Percentiles rank a stretch among this genome's conserved stretches.
These are phyloP conservation scores for Paraconiothyrium brasiliense DNA, from an alignment of 2,329 filamentous ascomycete species.

Conservation along the genomic window DNA sequence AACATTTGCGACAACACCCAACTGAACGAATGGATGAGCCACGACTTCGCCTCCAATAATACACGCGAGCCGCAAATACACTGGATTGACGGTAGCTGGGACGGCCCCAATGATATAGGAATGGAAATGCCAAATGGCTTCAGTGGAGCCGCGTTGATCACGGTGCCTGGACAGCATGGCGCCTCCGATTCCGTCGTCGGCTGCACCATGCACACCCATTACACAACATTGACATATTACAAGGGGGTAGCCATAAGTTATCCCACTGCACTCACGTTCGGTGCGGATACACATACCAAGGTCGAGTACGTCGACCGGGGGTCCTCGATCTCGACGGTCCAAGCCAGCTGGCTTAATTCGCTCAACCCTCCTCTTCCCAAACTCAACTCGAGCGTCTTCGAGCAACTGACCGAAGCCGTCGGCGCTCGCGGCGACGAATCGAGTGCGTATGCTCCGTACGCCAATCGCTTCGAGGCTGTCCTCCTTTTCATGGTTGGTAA, in stretches of 20 bases:
- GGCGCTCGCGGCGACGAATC: slow-evolving; percentile 8
- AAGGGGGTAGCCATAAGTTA: slow-evolving; percentile 9
- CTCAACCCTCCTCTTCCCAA: slow-evolving; percentile 7
- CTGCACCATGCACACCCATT: not conserved
- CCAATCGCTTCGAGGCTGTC: slow-evolving; percentile 11
- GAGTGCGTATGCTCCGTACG: slow-evolving; percentile 10
- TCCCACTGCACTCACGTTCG: slow-evolving; percentile 6
- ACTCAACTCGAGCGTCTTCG: slow-evolving; percentile 6
- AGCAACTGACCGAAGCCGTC: slow-evolving; percentile 4
- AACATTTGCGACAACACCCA: too few relatives aligned
- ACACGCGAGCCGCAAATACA: too few relatives aligned
- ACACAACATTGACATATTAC: slow-evolving; percentile 3
- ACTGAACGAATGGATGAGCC: too few relatives aligned
- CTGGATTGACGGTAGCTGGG: too few relatives aligned
- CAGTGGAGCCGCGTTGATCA: too few relatives aligned
- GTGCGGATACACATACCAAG: slow-evolving; percentile 9
- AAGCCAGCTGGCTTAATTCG: slow-evolving; percentile 8
- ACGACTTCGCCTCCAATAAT: too few relatives aligned
- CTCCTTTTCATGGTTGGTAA: slow-evolving; percentile 9
- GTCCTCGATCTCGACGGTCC: slow-evolving; percentile 2
- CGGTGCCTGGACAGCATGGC: too few relatives aligned
- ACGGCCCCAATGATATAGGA: too few relatives aligned
- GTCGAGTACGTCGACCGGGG: slow-evolving; percentile 6
- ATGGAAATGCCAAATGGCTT: too few relatives aligned
- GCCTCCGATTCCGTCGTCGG: too few relatives aligned